Conservation (phyloP, 2,329 filamentous ascomycete genomes). For the Pezizomycotina sp. region DNA sequence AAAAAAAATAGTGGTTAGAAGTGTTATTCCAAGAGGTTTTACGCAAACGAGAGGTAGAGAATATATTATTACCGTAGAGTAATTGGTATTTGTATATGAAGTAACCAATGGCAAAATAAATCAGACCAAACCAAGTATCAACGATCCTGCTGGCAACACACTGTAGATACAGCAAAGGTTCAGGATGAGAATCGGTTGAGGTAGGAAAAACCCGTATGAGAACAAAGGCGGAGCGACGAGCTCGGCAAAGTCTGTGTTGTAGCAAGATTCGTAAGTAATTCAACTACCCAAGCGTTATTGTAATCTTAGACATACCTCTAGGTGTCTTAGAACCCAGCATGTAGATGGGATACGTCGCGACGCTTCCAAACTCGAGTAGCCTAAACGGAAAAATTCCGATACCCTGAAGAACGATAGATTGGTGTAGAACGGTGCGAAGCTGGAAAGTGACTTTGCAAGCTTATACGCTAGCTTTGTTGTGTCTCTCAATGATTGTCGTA, state of each 20-base stretch:
- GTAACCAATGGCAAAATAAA: constrained; percentile 70
- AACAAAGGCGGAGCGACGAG: constrained; percentile 70
- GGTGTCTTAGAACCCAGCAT: constrained; percentile 69
- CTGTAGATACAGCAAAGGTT: constrained; percentile 94
- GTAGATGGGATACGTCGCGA: constrained; percentile 67
- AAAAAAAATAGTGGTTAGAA: neutral
- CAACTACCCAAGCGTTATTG: neutral
- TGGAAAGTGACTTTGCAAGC: constrained; percentile 59
- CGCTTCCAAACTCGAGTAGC: constrained; percentile 73
- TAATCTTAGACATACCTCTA: constrained; percentile 34
- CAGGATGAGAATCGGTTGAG: constrained; percentile 79
- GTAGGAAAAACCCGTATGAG: constrained; percentile 90
- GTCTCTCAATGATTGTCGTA: constrained; percentile 61
- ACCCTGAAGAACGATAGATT: constrained; percentile 61
- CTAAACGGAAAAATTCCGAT: constrained; percentile 88
- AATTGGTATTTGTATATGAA: constrained; percentile 96
- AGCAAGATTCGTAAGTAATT: constrained; percentile 5
- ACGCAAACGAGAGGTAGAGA: neutral
- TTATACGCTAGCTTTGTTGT: constrained; percentile 59
- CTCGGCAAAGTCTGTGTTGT: constrained; percentile 52
- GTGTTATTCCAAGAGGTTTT: neutral
- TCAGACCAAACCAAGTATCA: constrained; percentile 67
- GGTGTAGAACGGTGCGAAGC: constrained; percentile 68
- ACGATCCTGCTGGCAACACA: constrained; percentile 61
- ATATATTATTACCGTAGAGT: constrained; percentile 46